Base-by-base conservation (phyloP, 2,329 filamentous ascomycete species). In the Boeremia lycopersici region DNA sequence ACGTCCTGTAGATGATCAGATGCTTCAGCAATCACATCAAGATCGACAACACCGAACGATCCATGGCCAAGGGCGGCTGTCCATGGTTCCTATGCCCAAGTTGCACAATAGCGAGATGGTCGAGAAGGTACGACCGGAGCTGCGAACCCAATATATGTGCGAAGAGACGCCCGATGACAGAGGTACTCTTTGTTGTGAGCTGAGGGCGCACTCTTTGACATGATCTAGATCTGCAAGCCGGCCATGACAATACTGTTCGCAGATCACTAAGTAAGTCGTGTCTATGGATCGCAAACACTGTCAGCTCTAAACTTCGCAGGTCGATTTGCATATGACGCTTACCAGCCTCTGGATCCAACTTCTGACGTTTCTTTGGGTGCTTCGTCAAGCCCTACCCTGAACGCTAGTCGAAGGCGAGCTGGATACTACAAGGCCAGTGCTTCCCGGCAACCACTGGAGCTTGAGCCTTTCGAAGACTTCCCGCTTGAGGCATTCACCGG, bases 351-450 rank as follows among this genome's bases (percentile, higher is more conserved):
- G 10, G 60, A 65, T 13, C 40, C 64, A 1, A 77, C 72, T 57
- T 76, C 75, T 3, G 69, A 73, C 46, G 28, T 38, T 48, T 72
- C 42, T 15, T 50, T 59, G 40, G 56, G 48, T 48, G 61, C 35
- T 33, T 73, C 72, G 12, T 79, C 77, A 2, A 79, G 77, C 57
- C 78, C 78, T 29, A 69, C 74, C 2, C 69, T 76, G 42, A 69
- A 59, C 35, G 76, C 76, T 13, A 68, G 71, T 29, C 73, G 71
- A 52, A 63, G 75, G 33, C 65, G 62, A 47, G 50, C 45, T 5
- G 52, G 57, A 10, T 50, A 67, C 3, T 25, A 28, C 25, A 36
- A 34, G 8, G 1, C 41, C 2, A 9, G 5, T 23, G 25, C 8
- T 5, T 38, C 39, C 9, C 42, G 52, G 28, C 47, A 19, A 26